These are phyloP conservation scores for Colletotrichum graminicola DNA, from an alignment of 2,329 filamentous ascomycete species.

Conservation along the genomic window DNA sequence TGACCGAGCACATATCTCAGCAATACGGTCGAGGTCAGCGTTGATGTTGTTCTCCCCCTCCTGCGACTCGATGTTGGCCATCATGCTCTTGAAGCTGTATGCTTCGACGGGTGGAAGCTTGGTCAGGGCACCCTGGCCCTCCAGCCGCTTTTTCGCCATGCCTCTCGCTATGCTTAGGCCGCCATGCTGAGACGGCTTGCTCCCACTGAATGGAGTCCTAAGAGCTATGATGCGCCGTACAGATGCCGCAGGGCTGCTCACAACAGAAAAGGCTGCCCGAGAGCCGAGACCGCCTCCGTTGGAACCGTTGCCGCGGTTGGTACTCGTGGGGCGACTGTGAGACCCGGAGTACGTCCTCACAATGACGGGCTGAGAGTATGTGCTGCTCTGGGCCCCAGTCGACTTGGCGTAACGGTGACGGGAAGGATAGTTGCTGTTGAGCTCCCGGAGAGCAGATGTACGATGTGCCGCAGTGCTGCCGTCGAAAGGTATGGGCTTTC, in stretches of 20 bases:
- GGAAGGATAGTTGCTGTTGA: constrained; percentile 69
- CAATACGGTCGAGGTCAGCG: constrained; percentile 73
- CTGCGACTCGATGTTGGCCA: constrained; percentile 66
- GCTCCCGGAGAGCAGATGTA: constrained; percentile 70
- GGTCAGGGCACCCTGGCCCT: constrained; percentile 49
- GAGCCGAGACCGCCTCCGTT: constrained; percentile 19
- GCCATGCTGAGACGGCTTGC: constrained; percentile 53
- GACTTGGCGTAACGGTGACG: constrained; percentile 69
- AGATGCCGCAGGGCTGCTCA: constrained; percentile 41
- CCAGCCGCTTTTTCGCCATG: constrained; percentile 53
- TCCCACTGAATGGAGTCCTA: constrained; percentile 48
- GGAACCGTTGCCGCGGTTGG: constrained; percentile 45
- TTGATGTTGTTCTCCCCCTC: constrained; percentile 61
- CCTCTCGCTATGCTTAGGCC: constrained; percentile 60
- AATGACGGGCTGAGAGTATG: constrained; percentile 74
- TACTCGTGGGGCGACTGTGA: constrained; percentile 49
- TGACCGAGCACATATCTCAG: constrained; percentile 75
- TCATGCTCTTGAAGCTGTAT: constrained; percentile 74
- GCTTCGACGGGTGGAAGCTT: constrained; percentile 72
- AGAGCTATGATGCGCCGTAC: constrained; percentile 43
- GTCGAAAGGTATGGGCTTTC: constrained; percentile 68
- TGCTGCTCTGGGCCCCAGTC: constrained; percentile 67
- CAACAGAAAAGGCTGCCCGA: constrained; percentile 28
- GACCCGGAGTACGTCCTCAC: constrained; percentile 72
- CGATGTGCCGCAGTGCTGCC: constrained; percentile 67